These are phyloP conservation scores for Pholiota conissans DNA, from an alignment of 768 basidiomycete genomes.

Conservation along the genomic window DNA sequence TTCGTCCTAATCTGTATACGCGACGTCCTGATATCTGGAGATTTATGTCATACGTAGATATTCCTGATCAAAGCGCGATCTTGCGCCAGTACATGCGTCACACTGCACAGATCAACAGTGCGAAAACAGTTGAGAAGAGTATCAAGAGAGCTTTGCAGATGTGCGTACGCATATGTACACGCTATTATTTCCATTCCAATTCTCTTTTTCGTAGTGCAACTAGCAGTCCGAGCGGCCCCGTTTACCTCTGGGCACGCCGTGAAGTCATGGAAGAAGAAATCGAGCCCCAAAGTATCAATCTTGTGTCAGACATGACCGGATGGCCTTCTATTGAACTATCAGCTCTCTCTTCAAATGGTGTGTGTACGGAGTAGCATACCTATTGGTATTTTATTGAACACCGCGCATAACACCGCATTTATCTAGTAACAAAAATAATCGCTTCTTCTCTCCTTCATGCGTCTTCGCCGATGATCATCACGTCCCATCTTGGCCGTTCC, in stretches of 20 bases:
- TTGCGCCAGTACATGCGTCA: constrained; percentile 77
- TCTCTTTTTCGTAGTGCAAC: too few relatives aligned
- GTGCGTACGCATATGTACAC: constrained; percentile 39
- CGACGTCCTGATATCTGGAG: too few relatives aligned
- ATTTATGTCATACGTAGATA: constrained; percentile 38
- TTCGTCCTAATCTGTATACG: too few relatives aligned
- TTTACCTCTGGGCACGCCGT: constrained; percentile 73
- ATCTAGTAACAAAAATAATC: neutral
- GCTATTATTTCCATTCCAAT: too few relatives aligned
- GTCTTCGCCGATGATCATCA: constrained; percentile 60
- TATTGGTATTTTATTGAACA: too few relatives aligned
- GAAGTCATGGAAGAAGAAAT: constrained; percentile 71
- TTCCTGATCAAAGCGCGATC: constrained; percentile 70
- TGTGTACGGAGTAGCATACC: too few relatives aligned
- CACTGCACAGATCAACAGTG: constrained; percentile 57
- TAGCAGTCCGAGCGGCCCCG: constrained; percentile 73
- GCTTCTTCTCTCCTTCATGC: constrained; percentile 49
- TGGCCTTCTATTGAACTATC: constrained; percentile 56
- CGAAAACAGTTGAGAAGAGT: constrained; percentile 48
- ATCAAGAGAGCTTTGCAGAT: constrained; percentile 65
- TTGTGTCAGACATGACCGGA: constrained; percentile 26
- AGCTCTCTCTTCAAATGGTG: constrained; percentile 43
- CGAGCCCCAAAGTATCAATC: constrained; percentile 33
- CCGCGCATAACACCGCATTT: neutral
- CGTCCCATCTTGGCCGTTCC: constrained; percentile 62